A percentile compares a stretch with the other conserved stretches of the same genome.
Evolutionary conservation across 805 yeast species (phyloP).

Genomic region (Yueomyces sp.): DNA sequence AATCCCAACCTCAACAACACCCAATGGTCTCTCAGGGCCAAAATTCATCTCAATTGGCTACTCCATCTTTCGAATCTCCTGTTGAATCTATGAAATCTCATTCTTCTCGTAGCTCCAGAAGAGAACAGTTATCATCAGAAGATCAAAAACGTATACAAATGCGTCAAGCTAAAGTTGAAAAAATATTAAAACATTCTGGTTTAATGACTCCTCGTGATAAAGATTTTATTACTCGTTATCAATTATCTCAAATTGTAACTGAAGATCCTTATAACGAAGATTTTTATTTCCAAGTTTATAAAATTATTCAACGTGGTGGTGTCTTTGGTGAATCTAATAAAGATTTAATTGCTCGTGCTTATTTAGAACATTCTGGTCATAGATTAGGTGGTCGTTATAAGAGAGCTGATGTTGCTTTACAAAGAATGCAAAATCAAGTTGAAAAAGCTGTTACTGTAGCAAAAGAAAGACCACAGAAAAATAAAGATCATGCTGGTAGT

Average conservation of each 20-base stretch:
- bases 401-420: constrained; percentile 81
- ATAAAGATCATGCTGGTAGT: constrained; percentile 29
- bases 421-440: constrained; percentile 96
- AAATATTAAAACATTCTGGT: constrained; percentile 74
- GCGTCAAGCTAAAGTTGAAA: constrained; percentile 63
- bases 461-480: constrained; percentile 66
- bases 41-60: not conserved
- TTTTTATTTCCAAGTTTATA: constrained; percentile 86
- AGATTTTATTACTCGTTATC: constrained; percentile 88
- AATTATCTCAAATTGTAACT: constrained; percentile 87
- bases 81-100: not conserved
- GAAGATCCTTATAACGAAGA: constrained; percentile 97
- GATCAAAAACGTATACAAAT: constrained; percentile 53
- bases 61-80: not conserved
- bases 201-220: constrained; percentile 96
- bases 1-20: constrained; percentile 18
- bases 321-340: constrained; percentile 33
- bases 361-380: constrained; percentile 83
- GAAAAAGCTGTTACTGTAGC: constrained; percentile 94
- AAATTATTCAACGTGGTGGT: constrained; percentile 47
- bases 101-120: constrained; percentile 9
- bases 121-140: constrained; percentile 46
- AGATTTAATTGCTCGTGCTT: constrained; percentile 84
- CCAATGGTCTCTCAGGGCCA: constrained; percentile 8
- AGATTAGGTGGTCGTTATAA: constrained; percentile 74